Base-by-base conservation (phyloP, 2,329 filamentous ascomycete species). In the Hypoxylon rubiginosum region DNA sequence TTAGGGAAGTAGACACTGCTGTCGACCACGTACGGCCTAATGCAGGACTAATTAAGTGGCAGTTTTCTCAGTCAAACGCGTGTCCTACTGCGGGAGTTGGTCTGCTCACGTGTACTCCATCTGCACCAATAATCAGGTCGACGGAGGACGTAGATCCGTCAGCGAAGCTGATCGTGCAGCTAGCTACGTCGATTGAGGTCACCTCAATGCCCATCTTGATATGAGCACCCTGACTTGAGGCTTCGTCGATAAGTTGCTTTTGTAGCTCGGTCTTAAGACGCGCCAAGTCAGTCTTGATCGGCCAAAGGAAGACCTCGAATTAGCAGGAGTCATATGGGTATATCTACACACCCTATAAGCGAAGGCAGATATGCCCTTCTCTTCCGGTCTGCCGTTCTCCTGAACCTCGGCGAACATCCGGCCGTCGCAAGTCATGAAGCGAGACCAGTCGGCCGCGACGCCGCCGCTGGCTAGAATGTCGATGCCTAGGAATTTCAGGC, bases 121-220 rank as follows among this genome's bases (percentile, higher is more conserved):
- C 43, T 24, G 43, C 17, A 10, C 17, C 43, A 9, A 46, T 46
- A 24, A 46, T 46, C 13, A 46, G 43, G 11, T 46, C 43, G 1
- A 46, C 17, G 17, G 43, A 46, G 43, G 43, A 46, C 43, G 43
- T 46, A 46, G 43, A 46, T 4, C 17, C 21, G 11, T 46, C 43
- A 10, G 43, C 43, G 17, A 46, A 46, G 43, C 17, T 46, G 10
- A 46, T 46, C 17, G 43, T 46, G 43, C 43, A 24, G 10, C 19
- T 46, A 46, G 7, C 17, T 5, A 24, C 43, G 10, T 46, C 43
- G 43, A 46, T 17, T 8, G 43, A 46, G 21, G 43, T 24, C 43
- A 46, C 43, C 43, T 46, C 43, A 17, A 46, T 17, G 43, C 43
- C 43, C 43, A 46, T 46, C 43, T 24, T 24, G 17, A 46, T 15